These are phyloP conservation scores for Hyphopichia khmerensis DNA, from an alignment of 1,139 yeast species.

Conservation along the genomic window DNA sequence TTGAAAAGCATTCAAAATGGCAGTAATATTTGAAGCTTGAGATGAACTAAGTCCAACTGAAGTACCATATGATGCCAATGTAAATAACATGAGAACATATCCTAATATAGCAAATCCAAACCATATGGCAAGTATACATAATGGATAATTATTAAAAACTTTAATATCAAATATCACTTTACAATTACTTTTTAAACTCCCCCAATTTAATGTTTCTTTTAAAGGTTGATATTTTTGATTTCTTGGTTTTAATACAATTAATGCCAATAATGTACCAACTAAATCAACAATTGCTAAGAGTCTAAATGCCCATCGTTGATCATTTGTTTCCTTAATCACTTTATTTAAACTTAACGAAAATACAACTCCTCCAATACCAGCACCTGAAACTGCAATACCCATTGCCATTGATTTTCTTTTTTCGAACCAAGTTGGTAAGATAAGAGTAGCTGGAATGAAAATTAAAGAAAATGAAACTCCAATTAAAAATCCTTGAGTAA, in stretches of 20 bases:
- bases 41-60: conserved; percentile 54
- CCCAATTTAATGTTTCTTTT: conserved; percentile 17
- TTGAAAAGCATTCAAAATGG: conserved; percentile 64
- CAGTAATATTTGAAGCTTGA: conserved; percentile 62
- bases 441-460: conserved; percentile 57
- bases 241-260: conserved; percentile 47
- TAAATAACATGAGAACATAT: conserved; percentile 58
- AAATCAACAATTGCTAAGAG: conserved; percentile 54
- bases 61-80: conserved; percentile 61
- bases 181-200: conserved; percentile 18
- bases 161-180: conserved; percentile 26
- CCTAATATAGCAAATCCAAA: conserved; percentile 54
- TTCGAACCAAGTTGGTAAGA: conserved; percentile 65
- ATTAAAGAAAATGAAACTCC: conserved; percentile 62
- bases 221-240: conserved; percentile 31
- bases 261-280: conserved; percentile 33
- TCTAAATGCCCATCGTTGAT: conserved; percentile 67
- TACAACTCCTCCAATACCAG: conserved; percentile 66
- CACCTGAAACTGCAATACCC: conserved; percentile 60
- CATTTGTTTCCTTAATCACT: conserved; percentile 49
- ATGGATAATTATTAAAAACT: conserved; percentile 35
- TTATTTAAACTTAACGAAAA: conserved; percentile 50
- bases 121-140: conserved; percentile 53
- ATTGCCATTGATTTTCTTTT: conserved; percentile 56
- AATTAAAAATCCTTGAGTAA: conserved; percentile 67